Percentiles rank a stretch among this genome's conserved stretches.
Evolutionary conservation across 2,329 filamentous ascomycete genomes (phyloP).

Genomic region (Pseudogymnoascus sp.): DNA sequence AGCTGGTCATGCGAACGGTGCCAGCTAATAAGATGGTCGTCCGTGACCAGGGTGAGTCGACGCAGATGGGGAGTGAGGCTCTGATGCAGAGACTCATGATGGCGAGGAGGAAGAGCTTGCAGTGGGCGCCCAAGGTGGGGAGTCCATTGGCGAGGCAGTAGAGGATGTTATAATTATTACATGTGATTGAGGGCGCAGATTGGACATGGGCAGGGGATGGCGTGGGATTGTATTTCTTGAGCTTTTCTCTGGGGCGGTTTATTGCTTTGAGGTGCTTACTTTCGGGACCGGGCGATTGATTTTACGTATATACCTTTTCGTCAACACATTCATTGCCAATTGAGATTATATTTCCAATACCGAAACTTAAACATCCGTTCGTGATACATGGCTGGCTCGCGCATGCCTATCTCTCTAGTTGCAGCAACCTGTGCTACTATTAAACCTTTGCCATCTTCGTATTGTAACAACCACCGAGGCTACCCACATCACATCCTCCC

Average conservation of each 20-base stretch:
- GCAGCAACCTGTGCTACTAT: background rate
- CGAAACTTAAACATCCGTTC: background rate
- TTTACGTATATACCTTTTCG: conserved; percentile 1
- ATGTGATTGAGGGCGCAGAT: background rate
- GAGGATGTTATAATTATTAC: background rate
- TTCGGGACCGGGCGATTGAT: background rate
- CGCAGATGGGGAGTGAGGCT: conserved; percentile 40
- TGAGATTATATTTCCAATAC: background rate
- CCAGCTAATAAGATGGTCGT: conserved; percentile 20
- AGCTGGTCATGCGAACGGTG: conserved; percentile 25
- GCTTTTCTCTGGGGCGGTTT: background rate
- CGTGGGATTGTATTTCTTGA: background rate
- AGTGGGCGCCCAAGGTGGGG: conserved; percentile 66
- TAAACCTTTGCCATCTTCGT: background rate
- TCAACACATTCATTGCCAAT: background rate
- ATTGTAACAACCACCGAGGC: background rate
- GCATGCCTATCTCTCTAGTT: background rate
- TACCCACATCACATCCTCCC: background rate
- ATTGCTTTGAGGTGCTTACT: background rate
- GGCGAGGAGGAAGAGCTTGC: conserved; percentile 67
- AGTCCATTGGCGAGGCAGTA: conserved; percentile 56
- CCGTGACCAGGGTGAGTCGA: background rate
- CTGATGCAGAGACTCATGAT: conserved; percentile 48
- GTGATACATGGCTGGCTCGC: background rate
- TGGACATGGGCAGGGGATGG: background rate